Evolutionary conservation across 371 early-diverging fungal species (phyloP).

Genomic region (Mucor plumbeus): DNA sequence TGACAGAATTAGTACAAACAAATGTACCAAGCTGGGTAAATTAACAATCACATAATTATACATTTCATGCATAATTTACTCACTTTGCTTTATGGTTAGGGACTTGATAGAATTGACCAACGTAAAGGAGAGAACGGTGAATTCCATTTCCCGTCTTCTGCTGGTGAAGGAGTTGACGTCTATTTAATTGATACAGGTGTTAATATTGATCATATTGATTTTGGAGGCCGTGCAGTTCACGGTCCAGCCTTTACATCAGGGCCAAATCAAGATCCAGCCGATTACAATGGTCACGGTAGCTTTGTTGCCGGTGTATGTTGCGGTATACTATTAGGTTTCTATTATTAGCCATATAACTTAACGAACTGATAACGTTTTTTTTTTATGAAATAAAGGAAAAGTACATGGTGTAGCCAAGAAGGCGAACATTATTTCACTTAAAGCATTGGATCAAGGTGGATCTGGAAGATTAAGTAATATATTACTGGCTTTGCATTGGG

Average conservation of each 20-base stretch:
- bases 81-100: conserved; percentile 13
- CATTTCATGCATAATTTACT: background rate
- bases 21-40: conserved; percentile 9
- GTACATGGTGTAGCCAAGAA: conserved; percentile 69
- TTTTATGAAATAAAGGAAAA: conserved; percentile 28
- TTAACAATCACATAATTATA: background rate
- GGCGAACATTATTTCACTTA: conserved; percentile 38
- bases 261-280: conserved; percentile 45
- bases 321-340: conserved; percentile 23
- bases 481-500: conserved; percentile 10
- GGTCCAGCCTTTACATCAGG: conserved; percentile 50
- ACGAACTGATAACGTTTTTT: background rate
- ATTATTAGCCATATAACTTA: background rate
- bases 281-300: conserved; percentile 72
- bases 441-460: conserved; percentile 21
- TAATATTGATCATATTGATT: conserved; percentile 59
- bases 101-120: conserved; percentile 35
- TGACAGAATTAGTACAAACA: conserved; percentile 11
- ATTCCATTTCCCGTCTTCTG: conserved; percentile 21
- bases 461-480: conserved; percentile 14
- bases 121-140: conserved; percentile 18
- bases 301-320: conserved; percentile 38
- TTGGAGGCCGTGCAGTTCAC: conserved; percentile 67
- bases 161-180: conserved; percentile 38
- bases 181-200: conserved; percentile 65